phyloP scores from a whole-genome alignment of 306 rosid genomes.

The Leucaena leucocephala region DNA sequence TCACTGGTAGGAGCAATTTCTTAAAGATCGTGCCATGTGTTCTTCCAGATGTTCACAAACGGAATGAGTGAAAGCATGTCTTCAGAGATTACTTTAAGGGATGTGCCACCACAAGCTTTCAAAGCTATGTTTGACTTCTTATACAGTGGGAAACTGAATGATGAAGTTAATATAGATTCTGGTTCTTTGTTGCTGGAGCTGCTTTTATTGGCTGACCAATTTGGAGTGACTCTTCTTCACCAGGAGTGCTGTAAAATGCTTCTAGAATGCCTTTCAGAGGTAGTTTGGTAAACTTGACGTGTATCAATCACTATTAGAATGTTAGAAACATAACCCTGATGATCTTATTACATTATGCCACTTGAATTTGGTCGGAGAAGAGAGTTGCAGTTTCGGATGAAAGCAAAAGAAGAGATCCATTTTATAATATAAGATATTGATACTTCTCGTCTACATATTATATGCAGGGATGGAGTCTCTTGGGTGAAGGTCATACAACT shows the following conservation, averaged over 20 bases:
- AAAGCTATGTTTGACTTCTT: constrained; percentile 76
- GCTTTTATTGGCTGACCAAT: constrained; percentile 84
- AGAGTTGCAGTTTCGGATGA: constrained; percentile 73
- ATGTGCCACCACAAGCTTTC: constrained; percentile 84
- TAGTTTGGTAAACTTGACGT: constrained; percentile 53
- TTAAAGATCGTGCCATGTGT: constrained; percentile 29
- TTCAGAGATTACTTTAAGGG: constrained; percentile 68
- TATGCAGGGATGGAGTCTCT: constrained; percentile 96
- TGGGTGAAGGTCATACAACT: constrained; percentile 88
- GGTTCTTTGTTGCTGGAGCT: constrained; percentile 75
- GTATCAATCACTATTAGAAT: constrained; percentile 35
- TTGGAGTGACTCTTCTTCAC: constrained; percentile 87
- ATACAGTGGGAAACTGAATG: constrained; percentile 73
- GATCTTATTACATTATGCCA: constrained; percentile 42
- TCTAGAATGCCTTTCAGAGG: constrained; percentile 91
- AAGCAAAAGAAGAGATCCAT: constrained; percentile 74
- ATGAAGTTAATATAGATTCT: constrained; percentile 53
- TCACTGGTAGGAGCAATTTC: constrained; percentile 12
- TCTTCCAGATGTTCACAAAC: constrained; percentile 91
- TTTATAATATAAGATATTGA: constrained; percentile 67
- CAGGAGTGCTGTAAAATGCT: constrained; percentile 92
- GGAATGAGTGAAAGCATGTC: constrained; percentile 97
- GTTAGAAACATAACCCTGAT: constrained; percentile 40
- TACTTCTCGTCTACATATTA: constrained; percentile 71
- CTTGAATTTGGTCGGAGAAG: constrained; percentile 67